These are phyloP conservation scores for Alnus rubra DNA, from an alignment of 306 rosid species.

Conservation along the genomic window DNA sequence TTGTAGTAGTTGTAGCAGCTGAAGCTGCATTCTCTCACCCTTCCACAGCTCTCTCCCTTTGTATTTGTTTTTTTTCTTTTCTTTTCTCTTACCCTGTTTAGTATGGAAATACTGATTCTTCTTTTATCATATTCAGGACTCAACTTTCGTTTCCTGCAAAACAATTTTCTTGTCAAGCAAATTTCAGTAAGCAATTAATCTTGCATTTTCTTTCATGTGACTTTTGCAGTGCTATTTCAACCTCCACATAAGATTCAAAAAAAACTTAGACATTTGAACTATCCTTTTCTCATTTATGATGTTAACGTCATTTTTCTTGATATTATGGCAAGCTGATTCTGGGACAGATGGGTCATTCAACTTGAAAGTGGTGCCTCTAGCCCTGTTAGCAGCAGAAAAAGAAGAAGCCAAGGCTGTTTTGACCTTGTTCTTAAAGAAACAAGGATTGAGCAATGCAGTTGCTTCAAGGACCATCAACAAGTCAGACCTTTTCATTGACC, in stretches of 20 bases:
- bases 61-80: neutral
- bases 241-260: neutral
- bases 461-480: slow-evolving; percentile 80
- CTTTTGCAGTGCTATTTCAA: slow-evolving; percentile 10
- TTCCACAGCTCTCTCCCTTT: neutral
- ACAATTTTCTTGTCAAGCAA: slow-evolving; percentile 56
- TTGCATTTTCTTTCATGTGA: slow-evolving; percentile 19
- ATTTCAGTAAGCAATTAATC: slow-evolving; percentile 51
- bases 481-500: slow-evolving; percentile 71
- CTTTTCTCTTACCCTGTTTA: neutral
- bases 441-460: slow-evolving; percentile 67
- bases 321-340: slow-evolving; percentile 39
- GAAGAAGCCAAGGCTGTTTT: slow-evolving; percentile 95
- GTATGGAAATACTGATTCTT: neutral
- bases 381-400: slow-evolving; percentile 80
- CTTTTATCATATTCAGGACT: slow-evolving; percentile 45
- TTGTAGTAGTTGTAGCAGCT: neutral
- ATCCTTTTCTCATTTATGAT: slow-evolving; percentile 1
- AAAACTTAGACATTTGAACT: neutral
- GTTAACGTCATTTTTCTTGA: slow-evolving; percentile 21
- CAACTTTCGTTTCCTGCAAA: slow-evolving; percentile 49
- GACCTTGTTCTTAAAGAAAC: slow-evolving; percentile 79
- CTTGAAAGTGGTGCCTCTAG: slow-evolving; percentile 49
- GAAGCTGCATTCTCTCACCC: neutral
- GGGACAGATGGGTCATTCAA: slow-evolving; percentile 53